Evolutionary conservation across 208 protist genomes (phyloP).

Genomic region (Trypanosoma congolense): DNA sequence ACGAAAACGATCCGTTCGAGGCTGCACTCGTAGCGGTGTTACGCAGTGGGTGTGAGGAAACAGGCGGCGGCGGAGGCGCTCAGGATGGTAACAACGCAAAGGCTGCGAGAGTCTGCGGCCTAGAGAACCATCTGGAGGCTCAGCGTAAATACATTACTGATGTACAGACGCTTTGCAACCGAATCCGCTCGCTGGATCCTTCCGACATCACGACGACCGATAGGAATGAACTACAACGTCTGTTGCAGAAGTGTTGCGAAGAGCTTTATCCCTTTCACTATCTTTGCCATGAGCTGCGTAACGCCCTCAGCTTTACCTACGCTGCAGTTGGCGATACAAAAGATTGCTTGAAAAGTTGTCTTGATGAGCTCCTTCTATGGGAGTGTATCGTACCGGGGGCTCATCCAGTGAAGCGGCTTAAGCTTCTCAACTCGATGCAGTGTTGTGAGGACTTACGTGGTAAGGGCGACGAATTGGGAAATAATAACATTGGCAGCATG

Average conservation of each 20-base stretch:
- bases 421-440: slow-evolving; percentile 61
- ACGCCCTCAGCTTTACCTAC: slow-evolving; percentile 78
- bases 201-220: slow-evolving; percentile 32
- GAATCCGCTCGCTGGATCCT: slow-evolving; percentile 34
- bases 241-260: slow-evolving; percentile 36
- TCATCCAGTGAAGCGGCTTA: slow-evolving; percentile 77
- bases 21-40: slow-evolving; percentile 34
- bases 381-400: slow-evolving; percentile 73
- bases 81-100: background rate
- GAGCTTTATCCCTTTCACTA: slow-evolving; percentile 78
- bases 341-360: slow-evolving; percentile 45
- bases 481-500: slow-evolving; percentile 13
- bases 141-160: slow-evolving; percentile 38
- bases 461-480: background rate
- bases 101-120: background rate
- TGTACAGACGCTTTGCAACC: slow-evolving; percentile 48
- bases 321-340: slow-evolving; percentile 43
- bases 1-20: slow-evolving; percentile 50
- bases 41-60: slow-evolving; percentile 4
- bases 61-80: background rate
- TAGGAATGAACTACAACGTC: slow-evolving; percentile 28
- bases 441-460: slow-evolving; percentile 23
- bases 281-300: slow-evolving; percentile 77
- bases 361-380: slow-evolving; percentile 79
- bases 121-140: no score